Base-by-base conservation (phyloP, 2,329 filamentous ascomycete genomes). In the Cordyceps pruinosa region DNA sequence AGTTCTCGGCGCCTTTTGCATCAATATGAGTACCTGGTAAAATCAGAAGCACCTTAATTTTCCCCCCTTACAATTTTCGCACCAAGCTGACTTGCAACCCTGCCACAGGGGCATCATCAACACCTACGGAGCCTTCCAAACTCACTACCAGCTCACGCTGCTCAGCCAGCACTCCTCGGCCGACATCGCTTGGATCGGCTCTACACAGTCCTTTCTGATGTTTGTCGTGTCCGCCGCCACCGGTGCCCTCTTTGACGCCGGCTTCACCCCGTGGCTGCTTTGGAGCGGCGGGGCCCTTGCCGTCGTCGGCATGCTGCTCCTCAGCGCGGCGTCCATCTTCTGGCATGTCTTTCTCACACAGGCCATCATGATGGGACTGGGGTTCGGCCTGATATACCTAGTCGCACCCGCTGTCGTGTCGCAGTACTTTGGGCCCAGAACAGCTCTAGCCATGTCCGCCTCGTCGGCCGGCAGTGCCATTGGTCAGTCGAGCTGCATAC, bases 291-390 rank as follows among this genome's bases (percentile, higher is more conserved):
- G 61, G 1, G 58, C 75, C 4, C 65, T 77, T 6, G 49, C 75
- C 34, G 72, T 70, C 58, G 63, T 72, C 49, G 77, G 79, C n/a
- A 64, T 83, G 10, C 83, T 85, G 79, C 82, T 84, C 78, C 74
- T 77, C 1, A 78, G 74, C 28, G 67, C 84, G 17, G 64, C 66
- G 10, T 63, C 62, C 2, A 15, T 64, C 44, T 71, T 68, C 63
- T 71, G 67, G 59, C 68, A 71, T 35, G 60, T 71, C 59, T 59
- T 71, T 32, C 63, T 71, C 5, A 57, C 66, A 1, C 69, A 70
- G 46, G 64, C 62, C 47, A 58, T 71, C 28, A 64, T 66, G 37
- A 62, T 64, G 9, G 77, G 77, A 5, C 41, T 77, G 1, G 77
- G 77, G 3, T 68, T 68, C 32, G 75, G 75, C 1, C 65, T 70